Evolutionary conservation across 768 basidiomycete species (phyloP), one percentile per base, ranked within the genome.

Genomic region (Boletus speciosus): DNA sequence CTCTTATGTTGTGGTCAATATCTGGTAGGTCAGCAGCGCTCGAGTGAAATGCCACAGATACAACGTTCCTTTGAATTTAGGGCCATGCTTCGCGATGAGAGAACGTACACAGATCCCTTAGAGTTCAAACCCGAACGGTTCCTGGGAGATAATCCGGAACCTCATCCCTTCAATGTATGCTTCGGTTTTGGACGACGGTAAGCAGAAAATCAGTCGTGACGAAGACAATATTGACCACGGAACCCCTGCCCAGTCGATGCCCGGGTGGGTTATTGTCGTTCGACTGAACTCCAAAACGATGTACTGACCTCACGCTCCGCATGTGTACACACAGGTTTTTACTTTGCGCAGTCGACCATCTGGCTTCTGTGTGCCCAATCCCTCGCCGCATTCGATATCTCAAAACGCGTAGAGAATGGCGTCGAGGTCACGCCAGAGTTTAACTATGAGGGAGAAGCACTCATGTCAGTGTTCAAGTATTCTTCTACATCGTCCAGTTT

Each of bases 361-460:
- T 73, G 64, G 66, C 48, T 64, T 8, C 35, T 50, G 42, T 54
- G 57, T 6, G 69, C 68, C 0, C 71, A 62, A 53, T 70, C 75
- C 6, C 73, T 81, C 23, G 75, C 78, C 1, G 72, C 68, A 10
- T 78, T 81, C 38, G 61, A 78, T 32, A 72, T 81, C 21, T 65
- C 66, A 14, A 78, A 76, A 36, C 66, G 59, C 0, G 57, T 76
- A 1, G 73, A 73, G 50, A 69, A 76, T 19, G 78, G 76, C 1
- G 60, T 70, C 1, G 74, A 74, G 19, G 65, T 80, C 27, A 71
- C 74, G 0, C 78, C 80, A 4, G 76, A 79, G 50, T 73, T 77
- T 46, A 75, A 76, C 41, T 44, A 45, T 38, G 58, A 49, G 5
- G 62, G 62, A 8, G 58, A 25, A 4, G 53, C 51, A 27, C 34